Evolutionary conservation across 495 filamentous ascomycete genomes (phyloP).

Genomic region (Articulospora tetracladia): DNA sequence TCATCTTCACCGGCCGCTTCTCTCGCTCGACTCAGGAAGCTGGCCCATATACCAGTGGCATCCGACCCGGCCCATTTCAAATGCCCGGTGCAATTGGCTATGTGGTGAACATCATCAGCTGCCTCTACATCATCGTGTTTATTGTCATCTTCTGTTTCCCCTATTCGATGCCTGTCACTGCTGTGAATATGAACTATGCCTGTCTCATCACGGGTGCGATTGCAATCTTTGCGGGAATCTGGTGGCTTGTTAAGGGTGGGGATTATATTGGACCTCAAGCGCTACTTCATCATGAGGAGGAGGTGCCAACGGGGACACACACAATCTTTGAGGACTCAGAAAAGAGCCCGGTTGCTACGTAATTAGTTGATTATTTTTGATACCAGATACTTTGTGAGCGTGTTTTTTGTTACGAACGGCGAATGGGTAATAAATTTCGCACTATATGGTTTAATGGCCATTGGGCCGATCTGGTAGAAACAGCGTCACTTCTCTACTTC

Average conservation of each 20-base stretch:
- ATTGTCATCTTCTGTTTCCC: constrained; percentile 66
- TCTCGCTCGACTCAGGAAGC: neutral
- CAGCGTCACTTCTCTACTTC: no score
- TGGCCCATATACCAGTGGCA: constrained; percentile 13
- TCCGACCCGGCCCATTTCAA: constrained; percentile 52
- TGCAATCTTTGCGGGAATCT: constrained; percentile 8
- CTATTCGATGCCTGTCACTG: constrained; percentile 42
- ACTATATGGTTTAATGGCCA: no score
- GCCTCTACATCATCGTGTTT: constrained; percentile 58
- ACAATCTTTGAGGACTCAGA: no score
- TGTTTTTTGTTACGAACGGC: no score
- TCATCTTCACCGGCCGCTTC: constrained; percentile 52
- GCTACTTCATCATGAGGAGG: neutral
- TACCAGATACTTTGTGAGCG: no score
- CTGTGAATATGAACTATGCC: constrained; percentile 52
- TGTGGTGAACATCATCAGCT: constrained; percentile 48
- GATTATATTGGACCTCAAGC: constrained; percentile 18
- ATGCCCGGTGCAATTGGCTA: constrained; percentile 47
- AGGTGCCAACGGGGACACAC: neutral
- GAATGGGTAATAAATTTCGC: no score
- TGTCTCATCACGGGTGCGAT: constrained; percentile 17
- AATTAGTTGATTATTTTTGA: no score
- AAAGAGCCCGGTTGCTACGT: no score
- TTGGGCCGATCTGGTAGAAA: no score
- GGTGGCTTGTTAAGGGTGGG: constrained; percentile 16